Evolutionary conservation across 257 asterid genomes (phyloP).

Genomic region (Henckelia pumila): DNA sequence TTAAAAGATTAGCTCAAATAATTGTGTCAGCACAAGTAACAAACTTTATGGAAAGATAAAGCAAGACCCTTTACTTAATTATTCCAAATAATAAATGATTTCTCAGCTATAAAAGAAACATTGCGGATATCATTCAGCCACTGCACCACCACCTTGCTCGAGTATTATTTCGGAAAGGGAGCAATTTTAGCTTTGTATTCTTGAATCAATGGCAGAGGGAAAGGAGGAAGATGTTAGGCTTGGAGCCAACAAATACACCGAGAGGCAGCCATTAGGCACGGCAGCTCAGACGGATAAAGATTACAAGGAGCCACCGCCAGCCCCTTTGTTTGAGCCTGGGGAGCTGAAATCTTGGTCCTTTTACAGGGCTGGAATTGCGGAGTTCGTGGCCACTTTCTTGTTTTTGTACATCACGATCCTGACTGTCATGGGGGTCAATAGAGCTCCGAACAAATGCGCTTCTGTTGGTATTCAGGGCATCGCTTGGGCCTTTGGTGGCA

Average conservation of each 20-base stretch:
- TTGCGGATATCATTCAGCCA: background rate
- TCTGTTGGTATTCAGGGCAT: slow-evolving; percentile 55
- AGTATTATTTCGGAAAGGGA: background rate
- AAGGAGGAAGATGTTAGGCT: slow-evolving; percentile 49
- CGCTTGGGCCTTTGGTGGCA: slow-evolving; percentile 62
- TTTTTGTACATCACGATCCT: slow-evolving; percentile 44
- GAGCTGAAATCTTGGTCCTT: slow-evolving; percentile 50
- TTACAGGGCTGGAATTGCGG: slow-evolving; percentile 56
- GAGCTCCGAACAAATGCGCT: slow-evolving; percentile 37
- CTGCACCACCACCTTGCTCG: background rate
- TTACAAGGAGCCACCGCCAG: slow-evolving; percentile 51
- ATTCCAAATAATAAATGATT: slow-evolving; percentile 8
- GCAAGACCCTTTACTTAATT: slow-evolving; percentile 21
- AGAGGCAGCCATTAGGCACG: slow-evolving; percentile 46
- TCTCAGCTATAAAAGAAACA: slow-evolving; percentile 37
- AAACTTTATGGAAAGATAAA: slow-evolving; percentile 14
- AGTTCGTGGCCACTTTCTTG: slow-evolving; percentile 50
- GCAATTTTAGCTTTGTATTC: background rate
- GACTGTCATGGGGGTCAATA: slow-evolving; percentile 49
- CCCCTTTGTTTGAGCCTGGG: slow-evolving; percentile 51
- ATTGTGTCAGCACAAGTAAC: background rate
- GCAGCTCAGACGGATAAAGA: slow-evolving; percentile 52
- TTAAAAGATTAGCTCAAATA: slow-evolving; percentile 20
- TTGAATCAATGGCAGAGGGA: slow-evolving; percentile 40
- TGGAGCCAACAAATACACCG: slow-evolving; percentile 49